Evolutionary conservation across 1,139 yeast species (phyloP).

Genomic region (Taphrina deformans): DNA sequence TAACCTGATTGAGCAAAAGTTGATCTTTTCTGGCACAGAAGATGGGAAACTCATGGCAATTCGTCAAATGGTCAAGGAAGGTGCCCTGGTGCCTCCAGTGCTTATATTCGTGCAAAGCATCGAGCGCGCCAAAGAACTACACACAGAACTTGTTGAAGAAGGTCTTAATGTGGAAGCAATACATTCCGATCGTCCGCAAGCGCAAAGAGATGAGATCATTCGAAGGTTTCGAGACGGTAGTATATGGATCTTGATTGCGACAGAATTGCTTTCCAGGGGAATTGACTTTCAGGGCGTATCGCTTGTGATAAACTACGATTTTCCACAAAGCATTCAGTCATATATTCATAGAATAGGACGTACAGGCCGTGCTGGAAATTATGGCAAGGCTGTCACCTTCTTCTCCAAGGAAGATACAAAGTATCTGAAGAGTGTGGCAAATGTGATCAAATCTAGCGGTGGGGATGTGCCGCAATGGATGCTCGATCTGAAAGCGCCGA

Average conservation of each 20-base stretch:
- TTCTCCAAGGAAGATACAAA: slow-evolving; percentile 85
- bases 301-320: slow-evolving; percentile 91
- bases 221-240: slow-evolving; percentile 85
- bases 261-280: slow-evolving; percentile 95
- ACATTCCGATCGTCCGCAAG: slow-evolving; percentile 90
- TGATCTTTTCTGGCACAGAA: slow-evolving; percentile 87
- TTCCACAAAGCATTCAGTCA: slow-evolving; percentile 89
- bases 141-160: slow-evolving; percentile 88
- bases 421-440: slow-evolving; percentile 73
- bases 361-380: slow-evolving; percentile 92
- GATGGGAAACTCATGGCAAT: slow-evolving; percentile 91
- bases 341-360: slow-evolving; percentile 98
- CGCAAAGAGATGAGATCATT: slow-evolving; percentile 82
- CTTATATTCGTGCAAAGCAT: slow-evolving; percentile 89
- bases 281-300: slow-evolving; percentile 96
- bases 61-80: slow-evolving; percentile 73
- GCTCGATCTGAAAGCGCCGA: slow-evolving; percentile 68
- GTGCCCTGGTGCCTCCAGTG: slow-evolving; percentile 89
- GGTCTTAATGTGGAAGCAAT: slow-evolving; percentile 90
- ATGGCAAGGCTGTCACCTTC: slow-evolving; percentile 84
- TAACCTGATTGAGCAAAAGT: slow-evolving; percentile 73
- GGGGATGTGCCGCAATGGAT: slow-evolving; percentile 77
- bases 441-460: slow-evolving; percentile 94
- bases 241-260: slow-evolving; percentile 92
- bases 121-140: slow-evolving; percentile 89